A percentile compares a stretch with the other conserved stretches of the same genome.
These are phyloP conservation scores for Moesziomyces sp. DNA, from an alignment of 1,284 basidiomycete species.

Conservation along the genomic window DNA sequence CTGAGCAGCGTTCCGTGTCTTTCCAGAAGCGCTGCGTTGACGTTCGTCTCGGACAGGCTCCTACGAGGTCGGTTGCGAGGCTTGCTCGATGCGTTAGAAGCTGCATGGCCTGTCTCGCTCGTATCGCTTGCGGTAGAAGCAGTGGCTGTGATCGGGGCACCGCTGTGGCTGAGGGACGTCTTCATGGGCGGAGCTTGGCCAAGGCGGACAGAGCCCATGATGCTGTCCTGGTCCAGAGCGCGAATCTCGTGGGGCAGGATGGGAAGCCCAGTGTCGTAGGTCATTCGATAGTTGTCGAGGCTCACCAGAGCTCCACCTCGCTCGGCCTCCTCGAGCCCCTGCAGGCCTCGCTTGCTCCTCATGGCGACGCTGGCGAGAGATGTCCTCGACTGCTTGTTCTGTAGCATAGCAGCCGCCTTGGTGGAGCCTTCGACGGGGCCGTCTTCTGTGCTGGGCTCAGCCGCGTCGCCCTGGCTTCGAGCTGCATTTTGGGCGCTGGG, in stretches of 20 bases:
- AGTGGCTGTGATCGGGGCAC: constrained; percentile 1
- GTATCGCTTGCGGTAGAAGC: not conserved
- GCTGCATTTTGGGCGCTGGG: constrained; percentile 7
- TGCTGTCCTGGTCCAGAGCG: constrained; percentile 51
- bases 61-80: constrained; percentile 31
- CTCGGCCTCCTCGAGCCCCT: constrained; percentile 55
- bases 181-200: constrained; percentile 21
- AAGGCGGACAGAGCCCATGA: constrained; percentile 39
- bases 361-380: constrained; percentile 45
- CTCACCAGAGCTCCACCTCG: constrained; percentile 53
- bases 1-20: constrained; percentile 56
- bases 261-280: constrained; percentile 44
- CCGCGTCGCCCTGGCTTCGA: not conserved
- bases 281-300: constrained; percentile 44
- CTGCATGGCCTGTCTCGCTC: not conserved
- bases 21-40: constrained; percentile 36
- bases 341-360: constrained; percentile 47
- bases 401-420: constrained; percentile 30
- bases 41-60: constrained; percentile 36
- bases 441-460: not conserved
- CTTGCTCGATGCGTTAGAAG: constrained; percentile 4
- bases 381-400: constrained; percentile 33
- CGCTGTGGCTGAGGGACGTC: constrained; percentile 18
- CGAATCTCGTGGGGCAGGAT: constrained; percentile 50
- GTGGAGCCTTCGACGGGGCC: constrained; percentile 22